These are phyloP conservation scores for Postia placenta DNA, from an alignment of 768 basidiomycete species.

Conservation along the genomic window DNA sequence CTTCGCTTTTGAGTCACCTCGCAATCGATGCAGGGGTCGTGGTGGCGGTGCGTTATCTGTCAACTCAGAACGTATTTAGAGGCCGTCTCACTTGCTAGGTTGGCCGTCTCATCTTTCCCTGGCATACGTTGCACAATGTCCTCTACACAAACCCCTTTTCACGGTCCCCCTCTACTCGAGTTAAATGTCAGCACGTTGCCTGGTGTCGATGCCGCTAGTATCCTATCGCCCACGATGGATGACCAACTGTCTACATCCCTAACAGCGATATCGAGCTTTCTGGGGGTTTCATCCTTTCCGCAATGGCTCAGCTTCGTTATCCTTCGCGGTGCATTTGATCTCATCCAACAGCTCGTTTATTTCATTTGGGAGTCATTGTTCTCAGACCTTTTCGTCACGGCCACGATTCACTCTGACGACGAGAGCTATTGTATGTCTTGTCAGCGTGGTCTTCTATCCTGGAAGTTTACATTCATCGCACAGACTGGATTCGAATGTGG, in stretches of 20 bases:
- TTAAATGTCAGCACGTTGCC: not conserved
- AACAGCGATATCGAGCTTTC: conserved; percentile 36
- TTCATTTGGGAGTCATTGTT: conserved; percentile 37
- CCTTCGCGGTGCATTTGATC: conserved; percentile 57
- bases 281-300: conserved; percentile 49
- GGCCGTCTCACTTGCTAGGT: too few species aligned
- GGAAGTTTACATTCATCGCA: not conserved
- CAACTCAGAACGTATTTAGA: too few species aligned
- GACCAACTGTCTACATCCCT: conserved; percentile 18
- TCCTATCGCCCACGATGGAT: not conserved
- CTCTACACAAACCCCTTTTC: not conserved
- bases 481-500: conserved; percentile 73
- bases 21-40: too few species aligned
- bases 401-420: conserved; percentile 53
- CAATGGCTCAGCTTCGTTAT: conserved; percentile 63
- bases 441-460: too few species aligned
- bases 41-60: too few species aligned
- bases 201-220: not conserved
- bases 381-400: conserved; percentile 56
- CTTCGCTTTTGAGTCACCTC: too few species aligned
- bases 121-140: not conserved
- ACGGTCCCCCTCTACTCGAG: not conserved
- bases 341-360: conserved; percentile 40
- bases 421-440: conserved; percentile 41
- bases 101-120: too few species aligned